Evolutionary conservation across 2,329 filamentous ascomycete species (phyloP).

Genomic region (Alternaria triticimaculans): DNA sequence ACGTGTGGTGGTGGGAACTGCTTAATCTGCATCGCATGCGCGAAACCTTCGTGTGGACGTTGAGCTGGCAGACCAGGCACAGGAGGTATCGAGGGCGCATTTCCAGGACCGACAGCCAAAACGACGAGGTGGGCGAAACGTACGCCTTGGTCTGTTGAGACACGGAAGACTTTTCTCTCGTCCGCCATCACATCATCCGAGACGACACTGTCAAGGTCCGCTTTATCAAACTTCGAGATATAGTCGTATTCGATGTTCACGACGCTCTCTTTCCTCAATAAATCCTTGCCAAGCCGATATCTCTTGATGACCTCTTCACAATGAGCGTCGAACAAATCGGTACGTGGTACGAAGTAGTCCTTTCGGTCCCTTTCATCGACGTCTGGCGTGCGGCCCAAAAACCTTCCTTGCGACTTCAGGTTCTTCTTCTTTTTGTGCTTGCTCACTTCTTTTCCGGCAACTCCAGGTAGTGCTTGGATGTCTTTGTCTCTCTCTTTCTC

Average conservation of each 20-base stretch:
- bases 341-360: constrained; percentile 55
- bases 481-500: constrained; percentile 66
- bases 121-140: constrained; percentile 70
- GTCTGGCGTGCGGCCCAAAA: constrained; percentile 48
- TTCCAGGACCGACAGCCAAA: constrained; percentile 73
- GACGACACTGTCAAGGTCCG: constrained; percentile 25
- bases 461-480: constrained; percentile 72
- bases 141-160: constrained; percentile 62
- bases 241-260: constrained; percentile 66
- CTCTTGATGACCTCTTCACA: constrained; percentile 50
- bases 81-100: constrained; percentile 56
- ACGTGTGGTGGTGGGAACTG: constrained; percentile 64
- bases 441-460: constrained; percentile 79
- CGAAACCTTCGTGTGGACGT: constrained; percentile 57
- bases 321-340: constrained; percentile 50
- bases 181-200: constrained; percentile 28
- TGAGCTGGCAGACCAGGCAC: constrained; percentile 50
- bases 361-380: constrained; percentile 57
- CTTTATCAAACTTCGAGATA: constrained; percentile 40
- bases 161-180: constrained; percentile 66
- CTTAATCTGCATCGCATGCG: constrained; percentile 70
- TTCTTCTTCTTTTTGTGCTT: constrained; percentile 78
- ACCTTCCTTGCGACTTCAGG: constrained; percentile 51
- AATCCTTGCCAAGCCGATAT: constrained; percentile 58
- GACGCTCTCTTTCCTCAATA: constrained; percentile 67